A percentile compares a stretch with the other conserved stretches of the same genome.
These are phyloP conservation scores for Hyphopichia wangnamkhiaoensis DNA, from an alignment of 1,139 yeast genomes.

Conservation along the genomic window DNA sequence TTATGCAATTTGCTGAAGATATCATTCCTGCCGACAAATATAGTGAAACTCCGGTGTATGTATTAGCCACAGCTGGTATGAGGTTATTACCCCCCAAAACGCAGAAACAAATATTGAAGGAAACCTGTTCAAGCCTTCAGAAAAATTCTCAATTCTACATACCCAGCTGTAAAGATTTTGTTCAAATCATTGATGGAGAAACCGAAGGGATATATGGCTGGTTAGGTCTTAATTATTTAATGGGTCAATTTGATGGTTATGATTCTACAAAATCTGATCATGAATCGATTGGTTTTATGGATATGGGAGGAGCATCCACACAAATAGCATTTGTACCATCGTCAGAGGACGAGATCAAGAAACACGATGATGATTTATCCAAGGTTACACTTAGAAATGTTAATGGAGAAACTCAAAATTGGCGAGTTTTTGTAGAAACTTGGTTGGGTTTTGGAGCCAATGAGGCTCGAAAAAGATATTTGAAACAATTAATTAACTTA, in stretches of 20 bases:
- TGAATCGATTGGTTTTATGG: slow-evolving; percentile 78
- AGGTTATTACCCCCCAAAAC: slow-evolving; percentile 54
- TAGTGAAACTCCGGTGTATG: slow-evolving; percentile 64
- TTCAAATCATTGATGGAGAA: slow-evolving; percentile 77
- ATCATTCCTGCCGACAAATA: slow-evolving; percentile 58
- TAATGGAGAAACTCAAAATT: slow-evolving; percentile 61
- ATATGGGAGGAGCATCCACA: slow-evolving; percentile 89
- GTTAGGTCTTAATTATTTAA: slow-evolving; percentile 70
- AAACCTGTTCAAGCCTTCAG: slow-evolving; percentile 52
- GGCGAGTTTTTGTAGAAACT: slow-evolving; percentile 77
- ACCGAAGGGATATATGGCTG: slow-evolving; percentile 83
- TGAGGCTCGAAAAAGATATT: slow-evolving; percentile 67
- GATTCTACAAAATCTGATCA: slow-evolving; percentile 32
- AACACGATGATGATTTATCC: slow-evolving; percentile 65
- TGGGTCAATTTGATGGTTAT: slow-evolving; percentile 54
- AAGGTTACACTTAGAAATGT: slow-evolving; percentile 55
- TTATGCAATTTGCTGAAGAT: slow-evolving; percentile 58
- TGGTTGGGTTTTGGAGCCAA: slow-evolving; percentile 89
- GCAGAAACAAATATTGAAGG: slow-evolving; percentile 46
- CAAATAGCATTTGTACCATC: slow-evolving; percentile 80
- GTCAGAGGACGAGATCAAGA: slow-evolving; percentile 46
- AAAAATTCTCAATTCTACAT: slow-evolving; percentile 52
- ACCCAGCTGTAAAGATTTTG: slow-evolving; percentile 56
- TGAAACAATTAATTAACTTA: slow-evolving; percentile 48
- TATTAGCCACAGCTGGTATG: slow-evolving; percentile 85